phyloP scores from a whole-genome alignment of 225 moss, liverwort and hornwort species.

The Neckera pumila region DNA sequence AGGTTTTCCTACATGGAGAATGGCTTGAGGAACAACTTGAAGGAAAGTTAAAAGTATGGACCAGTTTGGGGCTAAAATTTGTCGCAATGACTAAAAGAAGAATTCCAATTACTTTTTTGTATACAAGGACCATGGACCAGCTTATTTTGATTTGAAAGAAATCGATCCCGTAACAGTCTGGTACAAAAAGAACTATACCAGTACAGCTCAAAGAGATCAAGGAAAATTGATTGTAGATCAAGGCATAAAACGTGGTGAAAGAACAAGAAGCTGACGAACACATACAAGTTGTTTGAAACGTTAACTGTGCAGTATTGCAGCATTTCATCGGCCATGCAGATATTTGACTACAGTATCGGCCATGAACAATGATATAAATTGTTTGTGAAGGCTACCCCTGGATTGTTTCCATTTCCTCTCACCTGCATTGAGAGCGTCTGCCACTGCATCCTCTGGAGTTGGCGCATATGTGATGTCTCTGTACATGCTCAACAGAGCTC shows the following conservation, averaged over 20 bases:
- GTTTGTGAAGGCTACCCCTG: not conserved
- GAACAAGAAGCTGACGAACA: not conserved
- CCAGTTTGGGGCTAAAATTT: not conserved
- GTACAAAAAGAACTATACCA: not conserved
- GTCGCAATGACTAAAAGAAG: not conserved
- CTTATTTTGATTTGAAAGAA: no score
- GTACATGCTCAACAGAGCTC: slow-evolving; percentile 15
- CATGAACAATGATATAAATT: not conserved
- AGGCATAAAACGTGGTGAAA: not conserved
- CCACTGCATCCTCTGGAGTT: slow-evolving; percentile 15
- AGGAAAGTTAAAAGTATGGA: not conserved
- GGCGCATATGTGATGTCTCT: slow-evolving; percentile 3
- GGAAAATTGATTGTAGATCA: not conserved
- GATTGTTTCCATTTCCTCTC: not conserved
- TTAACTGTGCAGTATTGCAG: not conserved
- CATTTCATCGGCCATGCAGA: not conserved
- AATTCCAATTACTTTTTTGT: not conserved
- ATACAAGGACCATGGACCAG: no score
- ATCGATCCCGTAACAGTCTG: not conserved
- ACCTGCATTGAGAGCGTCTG: slow-evolving; percentile 28
- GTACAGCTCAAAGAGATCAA: not conserved
- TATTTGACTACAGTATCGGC: not conserved
- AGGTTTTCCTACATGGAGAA: not conserved
- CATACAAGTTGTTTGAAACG: not conserved
- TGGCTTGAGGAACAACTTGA: not conserved